Base-by-base conservation (phyloP, 352 stramenopile species). In the Hyphochytrium catenoides region DNA sequence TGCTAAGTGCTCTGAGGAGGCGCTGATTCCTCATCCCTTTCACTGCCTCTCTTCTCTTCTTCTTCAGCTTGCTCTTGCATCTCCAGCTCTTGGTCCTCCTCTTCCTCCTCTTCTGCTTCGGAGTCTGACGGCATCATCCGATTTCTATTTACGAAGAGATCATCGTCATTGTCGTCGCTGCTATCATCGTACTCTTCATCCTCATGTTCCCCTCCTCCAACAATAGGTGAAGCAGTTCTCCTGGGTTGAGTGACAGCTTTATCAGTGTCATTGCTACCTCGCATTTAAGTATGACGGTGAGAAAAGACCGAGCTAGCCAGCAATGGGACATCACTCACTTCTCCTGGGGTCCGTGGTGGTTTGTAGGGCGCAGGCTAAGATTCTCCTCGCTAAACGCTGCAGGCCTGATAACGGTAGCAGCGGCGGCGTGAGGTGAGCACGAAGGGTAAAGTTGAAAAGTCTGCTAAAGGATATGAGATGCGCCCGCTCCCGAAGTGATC, bases 131-230 rank as follows among this genome's bases (percentile, higher is more conserved):
- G n/a, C n/a, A n/a, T n/a, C 11, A 12, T 14, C 14, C 36, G 27
- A 5, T 19, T 30, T 4, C 8, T 14, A 29, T 1, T 12, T 3
- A n/a, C n/a, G n/a, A n/a, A n/a, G n/a, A n/a, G n/a, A n/a, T n/a
- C n/a, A n/a, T 21, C 12, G 3, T 41, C 34, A 17, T 12, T 27
- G 9, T 31, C 26, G 24, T 37, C 29, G 6, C 35, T 18, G 14
- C 16, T 31, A 8, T 56, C 39, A 0, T 74, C 55, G 41, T 76
- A 72, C 26, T 38, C 49, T 15, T 55, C 49, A 11, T 65, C 66
- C 67, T 65, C 78, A 39, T 20, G 25, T 16, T 20, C 23, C 9
- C 31, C 6, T 6, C 4, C 8, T 16, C 23, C 33, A 24, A 12
- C 12, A 30, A 12, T 12, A 12, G 26, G 15, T 15, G 12, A 12